Evolutionary conservation across 140 eudicot genomes (phyloP).

Genomic region (Flaveria floridana): DNA sequence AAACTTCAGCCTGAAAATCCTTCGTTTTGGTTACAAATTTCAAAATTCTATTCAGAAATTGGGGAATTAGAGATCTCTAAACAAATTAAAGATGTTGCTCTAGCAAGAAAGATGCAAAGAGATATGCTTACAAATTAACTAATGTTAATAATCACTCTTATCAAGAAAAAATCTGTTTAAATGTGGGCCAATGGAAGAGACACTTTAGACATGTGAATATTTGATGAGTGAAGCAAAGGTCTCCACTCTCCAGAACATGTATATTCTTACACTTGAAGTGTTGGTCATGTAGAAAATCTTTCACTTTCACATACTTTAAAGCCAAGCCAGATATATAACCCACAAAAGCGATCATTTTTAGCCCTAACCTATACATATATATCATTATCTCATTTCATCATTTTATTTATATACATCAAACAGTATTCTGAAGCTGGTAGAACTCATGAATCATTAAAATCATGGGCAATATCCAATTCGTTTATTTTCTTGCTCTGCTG

Average conservation of each 20-base stretch:
- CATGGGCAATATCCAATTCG: constrained; percentile 51
- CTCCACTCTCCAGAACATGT: constrained; percentile 30
- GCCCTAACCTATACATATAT: constrained; percentile 55
- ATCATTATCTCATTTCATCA: constrained; percentile 44
- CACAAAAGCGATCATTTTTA: constrained; percentile 44
- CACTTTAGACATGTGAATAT: constrained; percentile 41
- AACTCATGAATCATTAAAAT: constrained; percentile 43
- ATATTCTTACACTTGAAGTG: constrained; percentile 78
- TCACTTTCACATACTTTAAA: constrained; percentile 74
- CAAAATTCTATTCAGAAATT: constrained; percentile 55
- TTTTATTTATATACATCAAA: constrained; percentile 44
- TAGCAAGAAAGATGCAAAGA: constrained; percentile 47
- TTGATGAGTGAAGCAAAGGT: constrained; percentile 93
- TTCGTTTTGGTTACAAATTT: constrained; percentile 51
- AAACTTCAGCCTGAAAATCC: constrained; percentile 56
- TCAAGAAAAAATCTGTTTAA: constrained; percentile 13
- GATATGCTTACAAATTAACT: constrained; percentile 45
- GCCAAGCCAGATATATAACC: constrained; percentile 66
- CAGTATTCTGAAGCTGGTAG: constrained; percentile 31
- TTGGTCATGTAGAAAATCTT: constrained; percentile 51
- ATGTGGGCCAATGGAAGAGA: constrained; percentile 20
- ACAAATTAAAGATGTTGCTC: constrained; percentile 45
- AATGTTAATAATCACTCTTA: constrained; percentile 30
- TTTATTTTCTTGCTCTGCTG: constrained; percentile 53
- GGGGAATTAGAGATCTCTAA: constrained; percentile 51